Evolutionary conservation across 352 stramenopile species (phyloP).

Genomic region (Phytophthora sp.): DNA sequence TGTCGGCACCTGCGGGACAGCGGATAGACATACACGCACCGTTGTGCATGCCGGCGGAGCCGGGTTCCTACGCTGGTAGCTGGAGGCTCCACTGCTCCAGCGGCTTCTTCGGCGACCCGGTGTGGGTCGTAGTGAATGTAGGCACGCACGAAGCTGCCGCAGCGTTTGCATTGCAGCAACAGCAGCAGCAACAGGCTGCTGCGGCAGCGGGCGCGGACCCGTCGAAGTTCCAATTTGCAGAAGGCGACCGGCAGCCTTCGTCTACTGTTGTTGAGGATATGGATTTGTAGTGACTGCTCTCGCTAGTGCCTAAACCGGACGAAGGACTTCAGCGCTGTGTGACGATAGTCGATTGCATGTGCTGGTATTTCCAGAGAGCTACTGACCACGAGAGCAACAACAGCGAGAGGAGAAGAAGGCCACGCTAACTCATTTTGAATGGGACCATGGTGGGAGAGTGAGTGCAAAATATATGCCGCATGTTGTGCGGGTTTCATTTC

Average conservation of each 20-base stretch:
- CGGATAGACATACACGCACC: constrained; percentile 70
- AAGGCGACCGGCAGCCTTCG: constrained; percentile 25
- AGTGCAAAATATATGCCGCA: constrained; percentile 29
- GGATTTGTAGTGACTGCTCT: constrained; percentile 36
- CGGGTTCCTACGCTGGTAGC: constrained; percentile 71
- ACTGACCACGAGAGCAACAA: constrained; percentile 16
- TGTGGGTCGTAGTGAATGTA: constrained; percentile 83
- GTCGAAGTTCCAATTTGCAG: constrained; percentile 39
- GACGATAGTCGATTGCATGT: constrained; percentile 1
- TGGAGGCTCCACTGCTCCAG: constrained; percentile 72
- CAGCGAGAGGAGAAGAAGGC: constrained; percentile 1
- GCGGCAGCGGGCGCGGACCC: constrained; percentile 23
- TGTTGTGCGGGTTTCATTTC: constrained; percentile 14
- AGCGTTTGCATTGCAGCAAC: constrained; percentile 35
- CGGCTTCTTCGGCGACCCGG: constrained; percentile 77
- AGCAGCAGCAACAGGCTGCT: constrained; percentile 20
- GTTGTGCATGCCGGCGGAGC: constrained; percentile 60
- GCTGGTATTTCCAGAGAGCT: constrained; percentile 13
- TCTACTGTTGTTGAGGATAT: constrained; percentile 49
- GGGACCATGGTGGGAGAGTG: constrained; percentile 11
- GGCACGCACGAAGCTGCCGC: constrained; percentile 27
- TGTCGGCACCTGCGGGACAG: constrained; percentile 45
- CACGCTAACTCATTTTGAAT: constrained; percentile 32
- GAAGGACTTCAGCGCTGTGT: constrained; percentile 4
- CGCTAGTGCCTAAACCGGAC: constrained; percentile 7